A percentile compares a stretch with the other conserved stretches of the same genome.
These are phyloP conservation scores for Xylaria scruposa DNA, from an alignment of 495 filamentous ascomycete genomes.

Conservation along the genomic window DNA sequence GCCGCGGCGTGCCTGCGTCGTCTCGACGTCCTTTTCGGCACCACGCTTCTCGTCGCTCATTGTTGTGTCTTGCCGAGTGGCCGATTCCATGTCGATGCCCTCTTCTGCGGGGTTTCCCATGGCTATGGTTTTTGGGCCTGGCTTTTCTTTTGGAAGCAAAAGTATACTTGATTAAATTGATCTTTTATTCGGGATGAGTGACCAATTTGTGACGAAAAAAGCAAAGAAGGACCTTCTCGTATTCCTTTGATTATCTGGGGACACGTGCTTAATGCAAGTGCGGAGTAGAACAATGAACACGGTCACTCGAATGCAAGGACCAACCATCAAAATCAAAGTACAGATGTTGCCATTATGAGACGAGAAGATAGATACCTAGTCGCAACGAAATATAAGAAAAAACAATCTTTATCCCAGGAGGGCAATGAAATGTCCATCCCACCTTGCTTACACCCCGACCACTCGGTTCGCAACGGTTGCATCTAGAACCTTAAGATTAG, in stretches of 20 bases:
- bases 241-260: neutral
- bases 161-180: neutral
- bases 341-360: neutral
- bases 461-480: neutral
- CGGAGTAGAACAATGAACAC: slow-evolving; percentile 1
- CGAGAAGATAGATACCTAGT: neutral
- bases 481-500: slow-evolving; percentile 9
- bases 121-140: neutral
- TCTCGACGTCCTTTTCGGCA: slow-evolving; percentile 31
- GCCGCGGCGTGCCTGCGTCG: neutral
- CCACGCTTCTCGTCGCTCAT: slow-evolving; percentile 25
- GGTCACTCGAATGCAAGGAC: neutral
- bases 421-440: neutral
- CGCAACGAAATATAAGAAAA: neutral
- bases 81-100: neutral
- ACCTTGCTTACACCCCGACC: neutral
- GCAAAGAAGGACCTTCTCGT: neutral
- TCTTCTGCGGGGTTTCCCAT: slow-evolving; percentile 12
- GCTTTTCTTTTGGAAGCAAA: neutral
- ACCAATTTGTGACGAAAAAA: neutral
- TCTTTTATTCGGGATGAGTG: neutral
- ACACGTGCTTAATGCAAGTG: neutral
- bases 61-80: slow-evolving; percentile 23
- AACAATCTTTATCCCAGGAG: neutral
- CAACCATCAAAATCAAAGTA: neutral